Evolutionary conservation across 805 yeast genomes (phyloP), one percentile per base, ranked within the genome.

Genomic region (Metschnikowia shivogae): DNA sequence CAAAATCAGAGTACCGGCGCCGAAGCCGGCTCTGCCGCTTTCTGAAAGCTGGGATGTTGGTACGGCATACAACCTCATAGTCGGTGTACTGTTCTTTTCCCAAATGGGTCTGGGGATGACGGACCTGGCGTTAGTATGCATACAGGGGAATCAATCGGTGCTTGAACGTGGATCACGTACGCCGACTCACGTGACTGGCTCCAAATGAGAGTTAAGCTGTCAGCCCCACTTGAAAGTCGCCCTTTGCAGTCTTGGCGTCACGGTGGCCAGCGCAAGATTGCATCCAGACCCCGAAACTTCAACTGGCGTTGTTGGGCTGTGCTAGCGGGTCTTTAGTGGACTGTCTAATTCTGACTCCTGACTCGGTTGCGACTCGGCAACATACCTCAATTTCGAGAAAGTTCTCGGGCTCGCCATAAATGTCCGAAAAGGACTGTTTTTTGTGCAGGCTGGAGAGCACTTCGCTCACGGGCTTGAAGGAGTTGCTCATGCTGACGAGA

Each of bases 331-430:
- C 26, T 22, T 22, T 7, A 17, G 6, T 22, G 6, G 26, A 22
- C 8, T 22, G 26, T 22, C 8, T 22, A 22, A 3, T 6, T 22
- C 26, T 22, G 8, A 22, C 26, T 22, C 26, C 6, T 22, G 26
- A 6, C 8, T 8, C 34, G 19, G 20, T 2, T 29, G 29, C 3
- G 24, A n/a, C 31, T 4, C 11, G 6, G 13, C 10, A 19, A 44
- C 72, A 48, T 47, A 89, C 96, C 63, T 90, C 97, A 30, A 93
- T 82, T 65, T 92, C 99, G 34, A 92, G 74, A 59, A 89, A 88
- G 66, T 89, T 88, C 64, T 93, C 98, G 0, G 97, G 98, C 56
- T 86, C 95, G 0, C 95, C 96, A 60, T 93, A 93, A 35, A 86
- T 76, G 56, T 89, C 96, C 51, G 80, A 86, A 62, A 82, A 83